phyloP scores from a whole-genome alignment of 1,284 basidiomycete species.

The Heterobasidion parviporum region DNA sequence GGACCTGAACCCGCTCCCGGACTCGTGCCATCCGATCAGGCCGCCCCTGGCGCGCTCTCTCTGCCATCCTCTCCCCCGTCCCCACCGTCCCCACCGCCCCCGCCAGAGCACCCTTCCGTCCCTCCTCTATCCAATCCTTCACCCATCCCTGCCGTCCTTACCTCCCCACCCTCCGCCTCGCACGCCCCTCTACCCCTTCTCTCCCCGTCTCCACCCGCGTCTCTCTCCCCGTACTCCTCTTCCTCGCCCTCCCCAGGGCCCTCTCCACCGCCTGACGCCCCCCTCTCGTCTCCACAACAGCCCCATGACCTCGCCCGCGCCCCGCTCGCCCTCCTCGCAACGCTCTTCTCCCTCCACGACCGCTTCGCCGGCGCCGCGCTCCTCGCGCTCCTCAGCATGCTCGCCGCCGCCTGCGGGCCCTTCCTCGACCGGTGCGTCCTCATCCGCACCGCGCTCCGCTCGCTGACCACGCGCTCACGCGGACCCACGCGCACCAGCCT shows the following conservation, averaged over 20 bases:
- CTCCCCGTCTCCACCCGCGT: background rate
- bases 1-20: no score
- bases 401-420: slow-evolving; percentile 17
- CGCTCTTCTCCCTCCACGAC: slow-evolving; percentile 9
- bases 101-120: background rate
- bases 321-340: slow-evolving; percentile 3
- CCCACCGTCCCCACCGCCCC: no score
- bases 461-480: background rate
- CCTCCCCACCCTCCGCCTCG: background rate
- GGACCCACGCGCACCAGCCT: slow-evolving; percentile 28
- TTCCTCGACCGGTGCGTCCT: slow-evolving; percentile 32
- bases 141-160: no score
- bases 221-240: background rate
- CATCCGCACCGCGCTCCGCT: background rate
- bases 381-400: slow-evolving; percentile 19
- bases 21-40: background rate
- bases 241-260: background rate
- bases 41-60: background rate
- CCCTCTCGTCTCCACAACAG: background rate
- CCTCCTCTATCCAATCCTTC: background rate
- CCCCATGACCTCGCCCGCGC: background rate
- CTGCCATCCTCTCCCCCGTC: background rate
- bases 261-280: background rate
- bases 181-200: background rate
- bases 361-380: slow-evolving; percentile 18